Base-by-base conservation (phyloP, 75 land plant genomes). In the Sequoia sempervirens region DNA sequence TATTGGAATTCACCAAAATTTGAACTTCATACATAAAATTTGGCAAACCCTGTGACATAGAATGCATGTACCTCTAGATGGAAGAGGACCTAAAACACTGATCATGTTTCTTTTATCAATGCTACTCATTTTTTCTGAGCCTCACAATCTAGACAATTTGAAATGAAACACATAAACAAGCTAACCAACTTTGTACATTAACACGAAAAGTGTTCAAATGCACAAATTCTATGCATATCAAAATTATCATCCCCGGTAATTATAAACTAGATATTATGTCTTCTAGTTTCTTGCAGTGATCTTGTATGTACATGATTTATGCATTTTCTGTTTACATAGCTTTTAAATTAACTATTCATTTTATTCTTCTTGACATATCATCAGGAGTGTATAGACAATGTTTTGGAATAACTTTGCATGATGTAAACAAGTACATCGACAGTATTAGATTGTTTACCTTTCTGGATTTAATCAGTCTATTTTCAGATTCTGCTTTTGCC, bases 401-500 rank as follows among this genome's bases (percentile, higher is more conserved):
- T 28, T 66, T 68, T 28, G 28, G 32, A 68, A 28, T 68, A 68
- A 68, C 34, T 68, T n/a, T 28, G 32, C 28, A 26, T 68, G 37
- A 12, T 70, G 73, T 61, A 61, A 26, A 61, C 73, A 70, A 70
- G 36, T 32, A 32, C 73, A 70, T 70, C 17, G 4, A 43, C 12
- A 41, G 11, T 40, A 43, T 26, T 11, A 81, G 43, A 47, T 18
- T 30, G 20, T 36, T 34, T 81, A 92, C 96, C 90, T 94, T 94
- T 23, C 96, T 85, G 75, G 85, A 85, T 84, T 92, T 94, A n/a
- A 85, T 23, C 72, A 84, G 68, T 85, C 91, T 92, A 81, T 91
- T 94, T 50, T 94, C 94, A 26, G 92, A 88, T 83, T 94, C 96
- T 75, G 94, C 94, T 86, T 92, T 94, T 83, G 94, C 96, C 81